Conservation (phyloP, 345 rosid species). For the Eucalyptus sp. region DNA sequence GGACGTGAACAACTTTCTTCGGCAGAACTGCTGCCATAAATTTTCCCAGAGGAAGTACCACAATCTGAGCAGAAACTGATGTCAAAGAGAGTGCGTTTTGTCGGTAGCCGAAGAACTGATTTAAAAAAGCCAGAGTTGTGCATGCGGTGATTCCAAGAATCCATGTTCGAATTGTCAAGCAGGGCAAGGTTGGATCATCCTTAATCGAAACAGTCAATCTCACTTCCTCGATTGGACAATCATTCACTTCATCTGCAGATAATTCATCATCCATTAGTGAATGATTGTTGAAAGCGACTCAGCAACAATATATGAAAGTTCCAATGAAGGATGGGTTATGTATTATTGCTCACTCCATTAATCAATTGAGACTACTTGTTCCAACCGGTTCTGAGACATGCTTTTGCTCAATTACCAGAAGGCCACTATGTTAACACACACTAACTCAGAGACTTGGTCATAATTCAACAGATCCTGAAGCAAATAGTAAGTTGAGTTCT, state of each 20-base stretch:
- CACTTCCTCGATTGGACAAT: conserved; percentile 37
- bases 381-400: not conserved
- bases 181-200: conserved; percentile 34
- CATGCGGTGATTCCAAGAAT: conserved; percentile 20
- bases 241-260: conserved; percentile 18
- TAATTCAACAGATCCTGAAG: not conserved
- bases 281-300: not conserved
- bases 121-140: conserved; percentile 15
- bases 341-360: not conserved
- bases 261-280: not conserved
- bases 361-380: not conserved
- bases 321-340: not conserved
- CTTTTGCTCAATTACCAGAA: not conserved
- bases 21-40: conserved; percentile 32
- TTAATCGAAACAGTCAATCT: conserved; percentile 24
- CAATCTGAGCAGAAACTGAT: conserved; percentile 32
- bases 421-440: not conserved
- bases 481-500: not conserved
- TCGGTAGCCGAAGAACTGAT: conserved; percentile 37
- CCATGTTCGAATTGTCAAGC: conserved; percentile 44
- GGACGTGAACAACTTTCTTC: conserved; percentile 2
- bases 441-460: not conserved
- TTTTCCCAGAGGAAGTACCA: conserved; percentile 20
- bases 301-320: not conserved
- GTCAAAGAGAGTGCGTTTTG: conserved; percentile 19